Percentiles rank a stretch among this genome's conserved stretches.
phyloP scores from a whole-genome alignment of 2,329 filamentous ascomycete species.

The Clarireedia paspali region DNA sequence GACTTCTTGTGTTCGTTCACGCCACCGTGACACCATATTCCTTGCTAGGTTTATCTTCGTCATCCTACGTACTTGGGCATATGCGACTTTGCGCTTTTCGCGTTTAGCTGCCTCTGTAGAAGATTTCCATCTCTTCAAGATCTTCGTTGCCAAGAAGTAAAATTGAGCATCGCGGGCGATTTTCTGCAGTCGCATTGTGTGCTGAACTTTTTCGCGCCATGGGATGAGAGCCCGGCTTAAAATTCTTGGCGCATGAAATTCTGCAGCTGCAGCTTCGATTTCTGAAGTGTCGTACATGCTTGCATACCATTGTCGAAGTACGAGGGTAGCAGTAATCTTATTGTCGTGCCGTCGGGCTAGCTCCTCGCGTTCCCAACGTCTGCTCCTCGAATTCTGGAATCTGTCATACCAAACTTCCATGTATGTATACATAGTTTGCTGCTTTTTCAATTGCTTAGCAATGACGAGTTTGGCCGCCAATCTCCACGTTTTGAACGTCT shows the following conservation, averaged over 20 bases:
- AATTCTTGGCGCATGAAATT: conserved; percentile 18
- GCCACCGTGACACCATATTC: conserved; percentile 23
- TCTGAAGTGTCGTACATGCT: conserved; percentile 15
- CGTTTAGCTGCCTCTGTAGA: conserved; percentile 22
- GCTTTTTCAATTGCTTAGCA: conserved; percentile 30
- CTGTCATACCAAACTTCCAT: conserved; percentile 34
- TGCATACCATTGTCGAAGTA: conserved; percentile 21
- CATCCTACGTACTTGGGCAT: conserved; percentile 24
- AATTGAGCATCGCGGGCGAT: conserved; percentile 24
- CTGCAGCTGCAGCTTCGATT: conserved; percentile 16
- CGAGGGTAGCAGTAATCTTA: conserved; percentile 18
- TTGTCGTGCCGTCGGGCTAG: conserved; percentile 18
- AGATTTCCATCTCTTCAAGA: conserved; percentile 25
- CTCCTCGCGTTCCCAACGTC: conserved; percentile 20
- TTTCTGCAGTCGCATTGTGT: conserved; percentile 18
- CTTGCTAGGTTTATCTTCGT: conserved; percentile 25
- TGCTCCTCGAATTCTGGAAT: conserved; percentile 26
- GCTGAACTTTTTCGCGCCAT: conserved; percentile 19
- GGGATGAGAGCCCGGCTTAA: conserved; percentile 13
- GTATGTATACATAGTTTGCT: conserved; percentile 32
- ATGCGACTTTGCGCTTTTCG: conserved; percentile 27
- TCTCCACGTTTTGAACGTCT: conserved; percentile 55
- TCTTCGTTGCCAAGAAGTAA: conserved; percentile 25
- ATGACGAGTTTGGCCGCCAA: conserved; percentile 37
- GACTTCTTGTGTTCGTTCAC: conserved; percentile 15